phyloP scores from a whole-genome alignment of 2,329 filamentous ascomycete species.

The Chaetomiaceae sp. region DNA sequence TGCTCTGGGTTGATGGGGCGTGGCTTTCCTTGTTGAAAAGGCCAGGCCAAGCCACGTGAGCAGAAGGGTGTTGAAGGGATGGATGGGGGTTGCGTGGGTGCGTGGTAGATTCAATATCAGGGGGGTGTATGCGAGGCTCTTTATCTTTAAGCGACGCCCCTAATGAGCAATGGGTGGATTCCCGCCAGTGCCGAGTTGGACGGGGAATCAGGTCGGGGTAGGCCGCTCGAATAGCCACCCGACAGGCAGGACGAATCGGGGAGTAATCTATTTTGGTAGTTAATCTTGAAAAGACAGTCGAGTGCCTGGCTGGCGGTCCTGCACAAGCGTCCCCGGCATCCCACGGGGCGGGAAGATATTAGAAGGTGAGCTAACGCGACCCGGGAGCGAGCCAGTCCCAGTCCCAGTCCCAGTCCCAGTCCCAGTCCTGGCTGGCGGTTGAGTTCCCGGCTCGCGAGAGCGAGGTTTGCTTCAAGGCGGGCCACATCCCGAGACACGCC shows the following conservation, averaged over 20 bases:
- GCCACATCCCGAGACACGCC: conserved; percentile 7
- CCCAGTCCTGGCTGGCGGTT: not conserved
- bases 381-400: not conserved
- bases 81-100: conserved; percentile 3
- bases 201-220: conserved; percentile 16
- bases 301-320: conserved; percentile 21
- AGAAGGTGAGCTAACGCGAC: conserved; percentile 1
- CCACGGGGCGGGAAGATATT: conserved; percentile 21
- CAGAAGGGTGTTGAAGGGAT: conserved; percentile 15
- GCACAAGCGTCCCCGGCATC: conserved; percentile 16
- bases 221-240: conserved; percentile 12
- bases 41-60: conserved; percentile 5
- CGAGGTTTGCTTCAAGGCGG: not conserved
- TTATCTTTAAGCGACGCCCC: conserved; percentile 6
- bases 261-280: conserved; percentile 12
- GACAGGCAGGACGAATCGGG: conserved; percentile 3
- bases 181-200: conserved; percentile 20
- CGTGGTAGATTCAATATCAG: conserved; percentile 5
- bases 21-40: conserved; percentile 21
- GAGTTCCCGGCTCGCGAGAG: conserved; percentile 8
- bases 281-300: not conserved
- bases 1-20: conserved; percentile 10
- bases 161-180: conserved; percentile 11
- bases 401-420: no score
- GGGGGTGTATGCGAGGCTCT: conserved; percentile 13